phyloP scores from a whole-genome alignment of 2,329 filamentous ascomycete genomes.

The Aspergillus vadensis region DNA sequence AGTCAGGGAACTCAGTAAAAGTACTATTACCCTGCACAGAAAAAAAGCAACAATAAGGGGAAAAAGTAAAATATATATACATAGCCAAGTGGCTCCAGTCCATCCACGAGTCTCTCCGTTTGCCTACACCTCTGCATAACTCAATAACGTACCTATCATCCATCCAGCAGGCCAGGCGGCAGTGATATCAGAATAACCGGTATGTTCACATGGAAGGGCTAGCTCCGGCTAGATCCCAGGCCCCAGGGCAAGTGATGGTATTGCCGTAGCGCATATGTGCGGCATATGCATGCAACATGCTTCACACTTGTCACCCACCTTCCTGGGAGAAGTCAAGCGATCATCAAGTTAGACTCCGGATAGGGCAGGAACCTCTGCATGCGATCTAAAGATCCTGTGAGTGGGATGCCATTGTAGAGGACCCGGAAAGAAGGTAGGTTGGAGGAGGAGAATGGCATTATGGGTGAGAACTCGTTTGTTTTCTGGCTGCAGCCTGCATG shows the following conservation, averaged over 20 bases:
- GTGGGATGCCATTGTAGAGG: not conserved
- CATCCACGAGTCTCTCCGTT: conserved; percentile 16
- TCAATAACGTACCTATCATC: conserved; percentile 2
- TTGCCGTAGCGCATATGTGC: conserved; percentile 6
- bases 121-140: conserved; percentile 5
- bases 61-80: not conserved
- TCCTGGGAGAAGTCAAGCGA: not conserved
- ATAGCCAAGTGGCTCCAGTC: not conserved
- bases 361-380: conserved; percentile 12
- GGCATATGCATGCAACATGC: conserved; percentile 15
- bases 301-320: conserved; percentile 7
- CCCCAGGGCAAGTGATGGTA: not conserved
- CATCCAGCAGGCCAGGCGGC: not conserved
- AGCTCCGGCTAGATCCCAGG: conserved; percentile 1
- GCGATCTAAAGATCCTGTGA: conserved; percentile 4
- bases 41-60: not conserved
- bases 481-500: not conserved
- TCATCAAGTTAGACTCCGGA: conserved; percentile 14
- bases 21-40: not conserved
- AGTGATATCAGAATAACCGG: not conserved
- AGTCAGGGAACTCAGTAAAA: not conserved
- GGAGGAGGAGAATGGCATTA: conserved; percentile 3
- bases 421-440: not conserved
- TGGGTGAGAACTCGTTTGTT: not conserved
- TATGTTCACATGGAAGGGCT: not conserved